Evolutionary conservation across 805 yeast genomes (phyloP).

Genomic region (Candida piceae): DNA sequence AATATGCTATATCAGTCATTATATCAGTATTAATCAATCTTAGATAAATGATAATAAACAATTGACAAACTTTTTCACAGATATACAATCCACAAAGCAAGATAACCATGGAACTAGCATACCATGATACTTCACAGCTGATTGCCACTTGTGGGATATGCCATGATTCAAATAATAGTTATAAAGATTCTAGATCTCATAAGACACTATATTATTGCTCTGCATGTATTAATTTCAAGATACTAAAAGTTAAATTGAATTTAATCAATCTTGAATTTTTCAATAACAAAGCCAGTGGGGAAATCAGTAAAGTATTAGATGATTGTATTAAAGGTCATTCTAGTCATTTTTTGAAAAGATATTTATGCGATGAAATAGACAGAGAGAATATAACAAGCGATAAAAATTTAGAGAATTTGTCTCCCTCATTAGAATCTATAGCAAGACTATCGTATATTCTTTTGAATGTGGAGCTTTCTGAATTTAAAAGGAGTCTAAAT

Average conservation of each 20-base stretch:
- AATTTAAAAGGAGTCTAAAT: constrained; percentile 13
- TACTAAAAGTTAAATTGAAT: constrained; percentile 21
- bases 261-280: constrained; percentile 16
- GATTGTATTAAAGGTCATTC: constrained; percentile 24
- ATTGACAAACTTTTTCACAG: no score
- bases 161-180: constrained; percentile 2
- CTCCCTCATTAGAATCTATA: constrained; percentile 22
- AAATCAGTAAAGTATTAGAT: constrained; percentile 20
- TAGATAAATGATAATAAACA: no score
- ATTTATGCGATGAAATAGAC: constrained; percentile 7
- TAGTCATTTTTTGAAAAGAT: constrained; percentile 11
- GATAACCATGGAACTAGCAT: background rate
- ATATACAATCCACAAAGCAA: no score
- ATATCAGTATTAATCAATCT: no score
- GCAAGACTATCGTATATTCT: constrained; percentile 29
- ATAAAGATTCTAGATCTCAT: background rate
- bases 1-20: no score
- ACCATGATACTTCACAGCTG: background rate
- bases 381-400: background rate
- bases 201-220: constrained; percentile 18
- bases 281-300: constrained; percentile 14
- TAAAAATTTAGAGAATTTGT: constrained; percentile 6
- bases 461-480: constrained; percentile 24
- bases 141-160: constrained; percentile 18
- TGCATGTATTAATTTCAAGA: constrained; percentile 23